Evolutionary conservation across 225 moss, liverwort and hornwort species (phyloP), one percentile per base, ranked within the genome.

Genomic region (Physcomitrellopsis africana): DNA sequence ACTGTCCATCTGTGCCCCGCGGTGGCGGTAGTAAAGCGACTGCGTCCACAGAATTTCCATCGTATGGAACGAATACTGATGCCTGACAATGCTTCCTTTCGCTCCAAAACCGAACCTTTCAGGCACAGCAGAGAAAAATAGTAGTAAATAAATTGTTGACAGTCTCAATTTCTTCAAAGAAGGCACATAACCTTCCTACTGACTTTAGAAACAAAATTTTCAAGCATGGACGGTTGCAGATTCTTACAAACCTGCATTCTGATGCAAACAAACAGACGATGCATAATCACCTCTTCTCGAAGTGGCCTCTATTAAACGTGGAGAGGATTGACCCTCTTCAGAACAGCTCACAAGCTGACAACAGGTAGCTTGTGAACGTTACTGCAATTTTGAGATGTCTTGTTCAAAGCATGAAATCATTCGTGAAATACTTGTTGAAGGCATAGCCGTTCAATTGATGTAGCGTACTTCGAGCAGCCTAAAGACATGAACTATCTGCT

Each of bases 51-150:
- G 83, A 73, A 26, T 83, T 81, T 74, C 92, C 91, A 61, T 89
- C 81, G 71, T 88, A 81, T 27, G 94, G 92, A 46, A 82, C 49
- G 51, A 96, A 77, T 47, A 70, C 74, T 52, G 86, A 89, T 12
- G 52, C 53, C 20, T 89, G 61, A n/a, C 79, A 81, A 52, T 81
- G 70, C 67, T 88, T 91, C 80, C 74, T 88, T 73, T 94, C 92
- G 67, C 89, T 89, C 96, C 96, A 96, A 11, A 94, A 86, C 48
- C 88, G 86, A 51, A 96, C 91, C 96, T 96, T 82, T 17, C 12
- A 60, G 69, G 41, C 60, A 68, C 46, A 80, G 29, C 46, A 65
- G 62, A 58, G 22, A 67, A 66, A 54, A 53, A 23, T 22, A 51
- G 48, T 42, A 74, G 45, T 79, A 42, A 70, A 56, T 17, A 68